phyloP scores from a whole-genome alignment of 2,329 filamentous ascomycete genomes.

The Microascus cirrosus region DNA sequence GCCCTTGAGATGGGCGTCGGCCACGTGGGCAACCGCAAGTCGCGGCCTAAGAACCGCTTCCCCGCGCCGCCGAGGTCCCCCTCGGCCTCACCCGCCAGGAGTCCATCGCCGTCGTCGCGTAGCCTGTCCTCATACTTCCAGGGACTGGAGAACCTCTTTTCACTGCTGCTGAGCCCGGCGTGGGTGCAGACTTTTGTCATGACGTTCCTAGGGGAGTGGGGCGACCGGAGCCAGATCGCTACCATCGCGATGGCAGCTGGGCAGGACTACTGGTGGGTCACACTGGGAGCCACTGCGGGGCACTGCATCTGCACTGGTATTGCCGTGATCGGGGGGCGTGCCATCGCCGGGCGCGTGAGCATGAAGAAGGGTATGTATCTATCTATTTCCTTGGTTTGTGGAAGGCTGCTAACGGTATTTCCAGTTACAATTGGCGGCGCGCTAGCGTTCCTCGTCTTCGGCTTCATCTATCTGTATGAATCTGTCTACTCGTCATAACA shows the following conservation, averaged over 20 bases:
- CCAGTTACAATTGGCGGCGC: slow-evolving; percentile 88
- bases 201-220: slow-evolving; percentile 98
- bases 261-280: slow-evolving; percentile 99
- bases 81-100: slow-evolving; percentile 61
- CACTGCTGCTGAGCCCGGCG: slow-evolving; percentile 79
- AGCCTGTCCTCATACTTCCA: slow-evolving; percentile 29
- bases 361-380: slow-evolving; percentile 78
- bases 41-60: slow-evolving; percentile 63
- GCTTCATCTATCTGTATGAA: slow-evolving; percentile 82
- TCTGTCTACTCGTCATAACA: slow-evolving; percentile 40
- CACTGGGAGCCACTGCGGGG: slow-evolving; percentile 72
- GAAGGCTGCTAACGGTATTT: slow-evolving; percentile 4
- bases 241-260: slow-evolving; percentile 98
- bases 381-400: slow-evolving; percentile 4
- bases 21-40: slow-evolving; percentile 39
- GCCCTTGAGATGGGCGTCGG: slow-evolving; percentile 70
- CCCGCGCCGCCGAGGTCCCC: slow-evolving; percentile 72
- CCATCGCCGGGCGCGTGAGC: slow-evolving; percentile 88
- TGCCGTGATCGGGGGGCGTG: slow-evolving; percentile 83
- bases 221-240: slow-evolving; percentile 92
- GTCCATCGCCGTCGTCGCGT: slow-evolving; percentile 32
- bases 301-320: slow-evolving; percentile 85
- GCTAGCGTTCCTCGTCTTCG: slow-evolving; percentile 80
- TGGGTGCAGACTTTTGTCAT: slow-evolving; percentile 99
- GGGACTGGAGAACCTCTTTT: slow-evolving; percentile 77